Evolutionary conservation across 345 rosid genomes (phyloP).

Genomic region (Brassica incana): DNA sequence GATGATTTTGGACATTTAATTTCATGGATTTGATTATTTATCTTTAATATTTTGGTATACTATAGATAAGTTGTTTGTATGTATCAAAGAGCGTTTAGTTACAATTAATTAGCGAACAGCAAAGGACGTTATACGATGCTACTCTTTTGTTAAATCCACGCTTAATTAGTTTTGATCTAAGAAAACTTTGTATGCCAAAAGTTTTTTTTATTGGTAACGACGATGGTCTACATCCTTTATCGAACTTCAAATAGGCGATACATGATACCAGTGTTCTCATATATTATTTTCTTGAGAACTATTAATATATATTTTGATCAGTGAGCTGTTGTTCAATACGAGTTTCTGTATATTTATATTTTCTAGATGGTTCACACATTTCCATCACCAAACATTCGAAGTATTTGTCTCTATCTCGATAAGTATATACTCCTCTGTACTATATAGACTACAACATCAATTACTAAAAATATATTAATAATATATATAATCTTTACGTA

Average conservation of each 20-base stretch:
- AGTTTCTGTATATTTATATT: not conserved
- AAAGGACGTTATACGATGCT: not conserved
- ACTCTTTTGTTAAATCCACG: not conserved
- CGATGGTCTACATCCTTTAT: slow-evolving; percentile 7
- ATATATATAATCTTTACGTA: not conserved
- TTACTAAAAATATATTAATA: slow-evolving; percentile 1
- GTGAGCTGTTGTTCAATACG: not conserved
- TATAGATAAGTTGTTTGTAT: not conserved
- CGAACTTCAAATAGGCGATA: not conserved
- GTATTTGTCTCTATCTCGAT: slow-evolving; percentile 38
- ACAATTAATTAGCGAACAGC: not conserved
- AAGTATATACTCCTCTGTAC: slow-evolving; percentile 27
- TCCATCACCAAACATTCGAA: slow-evolving; percentile 40
- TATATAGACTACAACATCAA: slow-evolving; percentile 17
- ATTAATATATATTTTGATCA: not conserved
- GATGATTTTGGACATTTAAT: not conserved
- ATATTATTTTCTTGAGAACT: too few relatives aligned
- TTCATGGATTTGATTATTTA: not conserved
- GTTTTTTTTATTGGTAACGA: not conserved
- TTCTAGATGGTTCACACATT: slow-evolving; percentile 21
- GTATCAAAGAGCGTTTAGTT: not conserved
- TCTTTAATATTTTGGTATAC: not conserved
- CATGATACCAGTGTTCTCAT: not conserved
- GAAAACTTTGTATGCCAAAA: not conserved
- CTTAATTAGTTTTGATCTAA: not conserved